A percentile compares a stretch with the other conserved stretches of the same genome.
Conservation (phyloP, 2,329 filamentous ascomycete species). For the Alternaria infectoria region DNA sequence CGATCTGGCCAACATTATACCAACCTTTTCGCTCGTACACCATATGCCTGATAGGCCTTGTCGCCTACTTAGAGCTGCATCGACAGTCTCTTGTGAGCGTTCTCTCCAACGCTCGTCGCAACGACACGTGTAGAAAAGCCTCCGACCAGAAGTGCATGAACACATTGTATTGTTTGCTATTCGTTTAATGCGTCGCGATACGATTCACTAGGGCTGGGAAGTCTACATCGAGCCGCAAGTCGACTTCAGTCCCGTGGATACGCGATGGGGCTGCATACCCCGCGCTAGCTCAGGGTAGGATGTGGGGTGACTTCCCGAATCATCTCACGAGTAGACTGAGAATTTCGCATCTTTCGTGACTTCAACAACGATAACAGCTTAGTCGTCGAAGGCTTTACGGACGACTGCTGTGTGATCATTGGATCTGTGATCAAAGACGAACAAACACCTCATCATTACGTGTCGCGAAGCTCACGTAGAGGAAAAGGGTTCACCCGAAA, state of each 20-base stretch:
- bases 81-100: constrained; percentile 63
- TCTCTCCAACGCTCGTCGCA: background rate
- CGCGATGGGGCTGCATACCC: constrained; percentile 20
- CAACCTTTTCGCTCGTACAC: constrained; percentile 58
- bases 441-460: background rate
- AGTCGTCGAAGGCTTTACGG: background rate
- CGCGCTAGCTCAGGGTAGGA: constrained; percentile 24
- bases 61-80: constrained; percentile 71
- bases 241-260: constrained; percentile 3
- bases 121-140: background rate
- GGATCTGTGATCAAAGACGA: background rate
- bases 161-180: background rate
- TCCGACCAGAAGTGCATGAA: background rate
- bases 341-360: background rate
- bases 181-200: background rate
- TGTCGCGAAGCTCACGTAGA: background rate
- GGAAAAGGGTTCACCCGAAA: constrained; percentile 21
- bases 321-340: background rate
- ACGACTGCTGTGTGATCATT: background rate
- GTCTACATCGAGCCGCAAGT: background rate
- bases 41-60: constrained; percentile 66
- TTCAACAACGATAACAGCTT: background rate
- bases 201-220: too few species aligned
- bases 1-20: constrained; percentile 54
- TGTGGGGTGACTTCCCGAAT: constrained; percentile 22